phyloP scores from a whole-genome alignment of 108 stramenopile species.

The Nitzschia inconspicua region DNA sequence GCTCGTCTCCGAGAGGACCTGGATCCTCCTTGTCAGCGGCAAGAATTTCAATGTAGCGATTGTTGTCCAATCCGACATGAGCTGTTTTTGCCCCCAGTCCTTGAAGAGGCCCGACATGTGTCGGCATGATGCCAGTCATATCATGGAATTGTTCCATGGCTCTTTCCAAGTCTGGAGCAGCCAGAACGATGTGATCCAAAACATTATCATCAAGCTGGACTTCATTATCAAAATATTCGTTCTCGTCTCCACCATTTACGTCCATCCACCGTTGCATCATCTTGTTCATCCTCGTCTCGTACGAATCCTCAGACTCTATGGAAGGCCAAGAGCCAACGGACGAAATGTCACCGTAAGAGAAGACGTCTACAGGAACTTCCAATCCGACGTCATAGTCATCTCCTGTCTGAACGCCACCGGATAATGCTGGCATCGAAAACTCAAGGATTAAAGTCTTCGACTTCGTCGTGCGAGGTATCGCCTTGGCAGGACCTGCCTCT shows the following conservation, averaged over 20 bases:
- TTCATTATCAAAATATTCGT: constrained; percentile 3
- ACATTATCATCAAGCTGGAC: constrained; percentile 24
- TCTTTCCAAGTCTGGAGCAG: constrained; percentile 16
- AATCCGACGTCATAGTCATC: constrained; percentile 13
- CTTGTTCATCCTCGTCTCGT: constrained; percentile 26
- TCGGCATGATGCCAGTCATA: constrained; percentile 17
- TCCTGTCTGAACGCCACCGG: too few species aligned
- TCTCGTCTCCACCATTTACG: constrained; percentile 8
- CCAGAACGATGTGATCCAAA: constrained; percentile 27
- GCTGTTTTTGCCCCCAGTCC: constrained; percentile 28
- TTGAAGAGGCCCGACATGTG: constrained; percentile 9
- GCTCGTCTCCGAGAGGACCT: constrained; percentile 16
- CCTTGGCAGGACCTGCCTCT: too few species aligned
- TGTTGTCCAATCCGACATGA: constrained; percentile 14
- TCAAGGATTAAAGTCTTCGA: constrained; percentile 16
- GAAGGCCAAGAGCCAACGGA: constrained; percentile 23
- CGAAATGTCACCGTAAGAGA: constrained; percentile 17
- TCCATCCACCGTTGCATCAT: constrained; percentile 34
- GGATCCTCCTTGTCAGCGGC: constrained; percentile 21
- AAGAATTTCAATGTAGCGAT: constrained; percentile 22
- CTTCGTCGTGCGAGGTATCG: too few species aligned
- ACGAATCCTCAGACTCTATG: constrained; percentile 22
- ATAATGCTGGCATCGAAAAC: constrained; percentile 2
- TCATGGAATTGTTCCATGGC: constrained; percentile 21
- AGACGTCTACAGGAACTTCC: constrained; percentile 16